Evolutionary conservation across 306 rosid species (phyloP), one percentile per base, ranked within the genome.

Genomic region (Calophaca sinica): DNA sequence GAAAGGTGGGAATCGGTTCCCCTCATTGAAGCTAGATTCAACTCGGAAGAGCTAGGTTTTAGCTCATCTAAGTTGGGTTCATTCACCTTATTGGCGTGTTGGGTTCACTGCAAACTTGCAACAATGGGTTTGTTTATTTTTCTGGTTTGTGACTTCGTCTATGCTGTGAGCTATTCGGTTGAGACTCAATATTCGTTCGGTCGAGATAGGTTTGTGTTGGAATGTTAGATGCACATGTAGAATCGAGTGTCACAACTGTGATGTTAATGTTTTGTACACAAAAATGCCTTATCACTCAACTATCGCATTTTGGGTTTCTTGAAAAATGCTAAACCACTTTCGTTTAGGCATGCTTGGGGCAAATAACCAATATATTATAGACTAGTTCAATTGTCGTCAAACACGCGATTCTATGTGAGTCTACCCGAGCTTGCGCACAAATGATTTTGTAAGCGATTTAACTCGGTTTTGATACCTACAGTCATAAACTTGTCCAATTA

Each of bases 1-100:
- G 45, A 42, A 60, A 31, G 26, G 65, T 32, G 65, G 65, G 9
- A 60, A 42, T 5, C 15, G 65, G 65, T 33, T 60, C 66, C 45
- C 26, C 45, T 12, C 2, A 3, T 60, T n/a, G n/a, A 42, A 5
- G 65, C 65, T 60, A 33, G 65, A 60, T 33, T 60, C 11, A n/a
- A n/a, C n/a, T n/a, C n/a, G n/a, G n/a, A n/a, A n/a, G n/a, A 60
- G 66, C 66, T 60, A 60, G 66, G 42, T 44, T 35, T 60, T n/a
- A 60, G 45, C 66, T 60, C 66, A 60, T 33, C 28, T 2, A 44
- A 60, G 66, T n/a, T 12, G 66, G 45, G 66, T n/a, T 60, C 28
- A n/a, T 6, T 60, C 45, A 7, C 26, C 11, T 59, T 1, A 7
- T 59, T 60, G 28, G 35, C 66, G 44, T 60, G 45, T 60, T 32